Conservation (phyloP, 306 rosid species). For the Hippophae gyantsensis region DNA sequence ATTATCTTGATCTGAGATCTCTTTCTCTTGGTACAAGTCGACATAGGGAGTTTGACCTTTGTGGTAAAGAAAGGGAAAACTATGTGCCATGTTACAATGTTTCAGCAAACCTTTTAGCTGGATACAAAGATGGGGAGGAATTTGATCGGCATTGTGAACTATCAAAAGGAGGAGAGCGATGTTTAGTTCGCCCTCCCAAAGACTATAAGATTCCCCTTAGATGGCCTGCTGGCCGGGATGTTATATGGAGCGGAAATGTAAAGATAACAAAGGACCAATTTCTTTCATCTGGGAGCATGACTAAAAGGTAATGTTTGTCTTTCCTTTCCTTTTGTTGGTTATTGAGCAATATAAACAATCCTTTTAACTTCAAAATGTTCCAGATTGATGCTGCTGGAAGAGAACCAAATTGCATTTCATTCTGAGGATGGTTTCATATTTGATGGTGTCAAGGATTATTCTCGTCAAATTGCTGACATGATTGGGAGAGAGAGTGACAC, state of each 20-base stretch:
- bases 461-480: constrained; percentile 94
- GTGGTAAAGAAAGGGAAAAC: constrained; percentile 84
- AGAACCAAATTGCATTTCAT: constrained; percentile 94
- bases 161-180: constrained; percentile 36
- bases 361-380: constrained; percentile 8
- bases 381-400: constrained; percentile 96
- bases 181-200: constrained; percentile 93
- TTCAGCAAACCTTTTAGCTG: constrained; percentile 51
- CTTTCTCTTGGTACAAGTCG: constrained; percentile 42
- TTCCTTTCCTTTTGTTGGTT: constrained; percentile 7
- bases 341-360: constrained; percentile 5
- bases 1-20: constrained; percentile 68
- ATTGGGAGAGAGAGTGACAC: constrained; percentile 73
- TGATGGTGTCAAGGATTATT: constrained; percentile 84
- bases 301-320: constrained; percentile 61
- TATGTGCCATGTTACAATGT: constrained; percentile 91
- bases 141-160: constrained; percentile 82
- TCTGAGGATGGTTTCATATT: constrained; percentile 82
- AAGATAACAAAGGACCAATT: constrained; percentile 94
- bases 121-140: constrained; percentile 77
- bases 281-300: constrained; percentile 98
- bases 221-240: constrained; percentile 90
- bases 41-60: constrained; percentile 62
- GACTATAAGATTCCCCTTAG: constrained; percentile 89
- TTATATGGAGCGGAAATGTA: constrained; percentile 96